phyloP scores from a whole-genome alignment of 1,284 basidiomycete species.

The Pulchroboletus neoregius region DNA sequence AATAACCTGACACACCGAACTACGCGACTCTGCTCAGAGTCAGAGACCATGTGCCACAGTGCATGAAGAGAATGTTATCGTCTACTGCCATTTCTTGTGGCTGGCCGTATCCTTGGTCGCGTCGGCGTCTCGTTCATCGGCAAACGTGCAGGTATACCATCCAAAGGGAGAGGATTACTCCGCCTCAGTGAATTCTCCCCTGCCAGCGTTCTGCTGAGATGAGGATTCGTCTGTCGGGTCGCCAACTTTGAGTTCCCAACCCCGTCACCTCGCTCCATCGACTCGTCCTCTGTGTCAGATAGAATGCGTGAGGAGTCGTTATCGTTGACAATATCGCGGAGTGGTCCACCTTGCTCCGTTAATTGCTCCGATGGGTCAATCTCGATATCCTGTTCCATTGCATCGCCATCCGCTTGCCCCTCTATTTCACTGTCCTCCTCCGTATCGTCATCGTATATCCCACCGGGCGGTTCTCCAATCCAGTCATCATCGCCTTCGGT shows the following conservation, averaged over 20 bases:
- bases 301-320: constrained; percentile 24
- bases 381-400: constrained; percentile 65
- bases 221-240: constrained; percentile 21
- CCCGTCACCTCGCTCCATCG: constrained; percentile 33
- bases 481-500: constrained; percentile 57
- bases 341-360: constrained; percentile 41
- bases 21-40: neutral
- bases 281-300: constrained; percentile 30
- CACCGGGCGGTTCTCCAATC: constrained; percentile 49
- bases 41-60: neutral
- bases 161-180: constrained; percentile 19
- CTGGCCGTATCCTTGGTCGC: constrained; percentile 45
- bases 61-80: constrained; percentile 19
- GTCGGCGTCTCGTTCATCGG: constrained; percentile 60
- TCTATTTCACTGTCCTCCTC: constrained; percentile 53
- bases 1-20: neutral
- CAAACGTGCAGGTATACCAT: constrained; percentile 31
- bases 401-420: constrained; percentile 52
- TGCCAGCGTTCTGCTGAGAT: constrained; percentile 11
- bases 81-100: constrained; percentile 24
- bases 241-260: constrained; percentile 38
- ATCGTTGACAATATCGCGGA: constrained; percentile 34
- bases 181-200: constrained; percentile 25
- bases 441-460: constrained; percentile 52
- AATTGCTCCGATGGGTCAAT: constrained; percentile 49